Conservation (phyloP, 176 grass and related monocot genomes). For the Miscanthus lutarioriparius region DNA sequence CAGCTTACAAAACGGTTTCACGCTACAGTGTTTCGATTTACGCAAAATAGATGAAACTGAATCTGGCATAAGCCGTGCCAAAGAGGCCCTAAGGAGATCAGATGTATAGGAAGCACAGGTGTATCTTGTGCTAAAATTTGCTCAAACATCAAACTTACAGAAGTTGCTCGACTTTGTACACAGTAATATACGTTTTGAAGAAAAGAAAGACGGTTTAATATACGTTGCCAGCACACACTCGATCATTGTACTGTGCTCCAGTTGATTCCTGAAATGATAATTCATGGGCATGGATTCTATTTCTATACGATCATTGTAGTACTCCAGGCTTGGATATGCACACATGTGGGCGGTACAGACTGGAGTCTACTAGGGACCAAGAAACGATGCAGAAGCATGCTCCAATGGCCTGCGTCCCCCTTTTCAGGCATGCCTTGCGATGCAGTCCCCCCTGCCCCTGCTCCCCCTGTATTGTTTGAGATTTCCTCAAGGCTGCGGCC, state of each 20-base stretch:
- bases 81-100: no score
- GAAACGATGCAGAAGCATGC: neutral
- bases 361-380: neutral
- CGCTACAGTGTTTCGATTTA: no score
- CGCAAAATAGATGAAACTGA: no score
- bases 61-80: no score
- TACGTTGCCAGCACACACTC: neutral
- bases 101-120: neutral
- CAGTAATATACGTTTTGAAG: no score
- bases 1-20: no score
- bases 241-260: neutral
- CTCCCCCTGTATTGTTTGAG: neutral
- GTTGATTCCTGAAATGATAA: neutral
- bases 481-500: neutral
- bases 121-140: neutral
- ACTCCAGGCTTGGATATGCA: neutral
- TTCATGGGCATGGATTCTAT: neutral
- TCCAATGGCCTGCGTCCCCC: neutral
- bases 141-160: neutral
- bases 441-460: neutral
- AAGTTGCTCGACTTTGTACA: neutral
- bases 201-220: no score
- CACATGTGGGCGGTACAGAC: neutral
- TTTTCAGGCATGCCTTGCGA: slow-evolving; percentile 13
- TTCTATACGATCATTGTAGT: neutral